Evolutionary conservation across 2,329 filamentous ascomycete species (phyloP).

Genomic region (Pseudogymnoascus sp.): DNA sequence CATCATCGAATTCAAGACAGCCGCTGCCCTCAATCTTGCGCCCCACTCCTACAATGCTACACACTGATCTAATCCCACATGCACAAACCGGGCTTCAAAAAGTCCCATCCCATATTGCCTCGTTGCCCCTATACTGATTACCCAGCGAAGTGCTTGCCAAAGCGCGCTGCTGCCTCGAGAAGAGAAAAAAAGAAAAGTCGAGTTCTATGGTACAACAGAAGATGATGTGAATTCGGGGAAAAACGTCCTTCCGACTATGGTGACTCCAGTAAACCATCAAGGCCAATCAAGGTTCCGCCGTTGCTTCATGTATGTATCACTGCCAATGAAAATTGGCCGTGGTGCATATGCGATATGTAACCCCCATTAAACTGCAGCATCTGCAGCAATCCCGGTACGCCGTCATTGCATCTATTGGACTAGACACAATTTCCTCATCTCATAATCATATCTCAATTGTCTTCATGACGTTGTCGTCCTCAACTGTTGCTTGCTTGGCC

Average conservation of each 20-base stretch:
- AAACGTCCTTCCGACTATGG: constrained; percentile 8
- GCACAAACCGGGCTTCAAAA: not conserved
- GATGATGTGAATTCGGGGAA: constrained; percentile 6
- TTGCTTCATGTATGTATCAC: constrained; percentile 7
- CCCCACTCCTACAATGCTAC: constrained; percentile 8
- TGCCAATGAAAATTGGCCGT: constrained; percentile 5
- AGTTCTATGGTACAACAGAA: constrained; percentile 9
- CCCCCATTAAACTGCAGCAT: constrained; percentile 2
- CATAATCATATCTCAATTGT: constrained; percentile 29
- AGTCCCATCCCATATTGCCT: constrained; percentile 3
- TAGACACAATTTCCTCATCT: constrained; percentile 6
- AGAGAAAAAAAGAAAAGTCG: constrained; percentile 5
- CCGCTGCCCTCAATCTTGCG: constrained; percentile 4
- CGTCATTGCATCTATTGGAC: constrained; percentile 6
- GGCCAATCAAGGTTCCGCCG: constrained; percentile 6
- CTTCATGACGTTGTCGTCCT: constrained; percentile 30
- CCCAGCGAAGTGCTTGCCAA: constrained; percentile 6
- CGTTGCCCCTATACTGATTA: constrained; percentile 2
- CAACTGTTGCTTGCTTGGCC: constrained; percentile 23
- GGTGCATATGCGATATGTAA: constrained; percentile 7
- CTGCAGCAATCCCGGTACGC: constrained; percentile 6
- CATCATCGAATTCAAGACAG: constrained; percentile 5
- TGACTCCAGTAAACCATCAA: constrained; percentile 5
- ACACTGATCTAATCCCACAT: constrained; percentile 6
- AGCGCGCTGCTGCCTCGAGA: constrained; percentile 5